Base-by-base conservation (phyloP, 1,284 basidiomycete genomes). In the Rhodotorula sp. region DNA sequence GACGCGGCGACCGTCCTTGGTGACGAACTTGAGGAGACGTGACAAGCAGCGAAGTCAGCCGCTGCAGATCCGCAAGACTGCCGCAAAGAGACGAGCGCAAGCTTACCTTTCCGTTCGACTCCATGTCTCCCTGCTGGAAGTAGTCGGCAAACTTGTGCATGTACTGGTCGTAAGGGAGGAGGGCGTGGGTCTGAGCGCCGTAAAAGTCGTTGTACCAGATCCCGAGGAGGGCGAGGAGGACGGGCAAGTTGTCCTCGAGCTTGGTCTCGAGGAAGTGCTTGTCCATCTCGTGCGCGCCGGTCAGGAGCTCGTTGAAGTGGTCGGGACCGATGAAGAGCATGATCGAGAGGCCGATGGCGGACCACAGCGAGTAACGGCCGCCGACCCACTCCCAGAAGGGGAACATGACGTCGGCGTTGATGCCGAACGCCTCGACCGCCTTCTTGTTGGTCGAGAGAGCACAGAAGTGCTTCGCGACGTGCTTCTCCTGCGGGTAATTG, bases 311-410 rank as follows among this genome's bases (percentile, higher is more conserved):
- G 82, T 92, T 89, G 81, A 98, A 99, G 86, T 95, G 91, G 59
- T 97, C 91, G 81, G 88, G 97, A 10, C 95, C 97, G 77, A 98
- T 91, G 69, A 89, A 89, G 69, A 99, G 85, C 66, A 92, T 91
- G 81, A 99, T 98, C 62, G 91, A 92, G 64, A 99, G 86, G 74
- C 95, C 97, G 78, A 99, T 98, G 47, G 97, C 95, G 73, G 92
- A 93, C 95, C 97, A 99, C 78, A 99, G 86, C 77, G 91, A 94
- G 87, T 99, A 99, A 76, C 95, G 89, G 56, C 97, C 95, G 75
- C 95, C 95, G 76, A 99, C 95, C 97, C 97, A 99, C 83, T 99
- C 97, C 95, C 95, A 99, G 88, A 99, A 99, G 81, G 91, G 89
- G 88, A 99, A 99, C 95, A 99, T 99, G 85, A 98, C 98, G 78